Evolutionary conservation across 768 basidiomycete species (phyloP), one percentile per base, ranked within the genome.

Genomic region (Strobilomyces dryophilus): DNA sequence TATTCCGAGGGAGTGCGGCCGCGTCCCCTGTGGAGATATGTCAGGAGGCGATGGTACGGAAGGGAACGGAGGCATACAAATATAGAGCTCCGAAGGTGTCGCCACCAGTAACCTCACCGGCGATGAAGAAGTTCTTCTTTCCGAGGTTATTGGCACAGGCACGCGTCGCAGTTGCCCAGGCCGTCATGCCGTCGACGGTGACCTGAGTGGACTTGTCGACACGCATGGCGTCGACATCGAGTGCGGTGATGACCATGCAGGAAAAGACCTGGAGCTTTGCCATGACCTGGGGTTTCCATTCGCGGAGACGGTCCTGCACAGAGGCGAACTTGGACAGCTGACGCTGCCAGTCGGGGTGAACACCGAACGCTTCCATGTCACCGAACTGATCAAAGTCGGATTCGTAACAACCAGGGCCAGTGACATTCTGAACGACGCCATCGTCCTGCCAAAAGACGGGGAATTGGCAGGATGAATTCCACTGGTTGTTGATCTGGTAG

Each of bases 301-400:
- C 94, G 42, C 93, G 81, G 35, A 95, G 82, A 79, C 94, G 90
- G 68, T 97, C 94, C 66, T 97, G 94, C 4, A 95, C 94, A 52
- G 93, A 95, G 35, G 94, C 92, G 69, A 95, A 95, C 66, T 97
- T 97, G 60, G 92, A 83, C 20, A 97, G 74, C 68, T 97, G 89
- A 78, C 94, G 93, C 65, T 95, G 82, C 89, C 84, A 93, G 73
- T 92, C 87, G 42, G 89, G 90, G 71, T 92, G 89, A 29, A 97
- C 93, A 85, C 94, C 94, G 66, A 95, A 95, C 57, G 94, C 94
- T 69, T 97, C 94, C 83, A 92, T 92, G 72, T 97, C 94, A 57
- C 94, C 94, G 61, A 89, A 97, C 55, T 95, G 93, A 71, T 97
- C 94, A 61, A 95, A 95, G 56, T 94, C 92, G 17, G 90, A 93